Conservation (phyloP, 805 yeast species). For the Starmerella lactis-condensi region DNA sequence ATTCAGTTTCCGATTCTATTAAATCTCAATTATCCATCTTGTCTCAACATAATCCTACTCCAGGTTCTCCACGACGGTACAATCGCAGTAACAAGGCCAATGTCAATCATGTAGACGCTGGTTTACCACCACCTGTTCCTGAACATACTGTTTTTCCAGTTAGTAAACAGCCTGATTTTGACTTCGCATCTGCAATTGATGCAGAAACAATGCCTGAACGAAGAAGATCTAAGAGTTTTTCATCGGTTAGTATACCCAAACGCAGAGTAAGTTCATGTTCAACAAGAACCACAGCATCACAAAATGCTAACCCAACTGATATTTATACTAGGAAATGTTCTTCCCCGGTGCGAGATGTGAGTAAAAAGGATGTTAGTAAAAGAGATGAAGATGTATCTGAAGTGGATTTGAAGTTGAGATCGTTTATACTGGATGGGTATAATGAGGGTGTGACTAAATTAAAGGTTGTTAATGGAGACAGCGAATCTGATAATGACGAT, state of each 20-base stretch:
- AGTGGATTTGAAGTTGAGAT: neutral
- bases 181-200: too few species aligned
- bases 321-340: slow-evolving; percentile 15
- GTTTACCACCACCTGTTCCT: slow-evolving; percentile 15
- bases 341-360: slow-evolving; percentile 1
- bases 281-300: neutral
- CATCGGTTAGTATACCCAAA: too few species aligned
- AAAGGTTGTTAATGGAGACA: slow-evolving; percentile 12
- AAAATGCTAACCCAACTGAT: slow-evolving; percentile 6
- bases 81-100: neutral
- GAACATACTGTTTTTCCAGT: slow-evolving; percentile 10
- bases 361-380: neutral
- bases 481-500: neutral
- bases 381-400: slow-evolving; percentile 6
- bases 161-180: too few species aligned
- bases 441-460: slow-evolving; percentile 11
- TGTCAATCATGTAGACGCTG: slow-evolving; percentile 8
- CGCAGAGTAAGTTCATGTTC: too few species aligned
- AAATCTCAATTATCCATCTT: too few species aligned
- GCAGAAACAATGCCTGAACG: too few species aligned
- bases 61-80: slow-evolving; percentile 3
- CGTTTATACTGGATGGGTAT: slow-evolving; percentile 14
- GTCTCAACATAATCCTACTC: slow-evolving; percentile 4
- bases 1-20: neutral
- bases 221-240: neutral